Base-by-base conservation (phyloP, 164 flowering plant genomes). In the Paratinospora sagittata region DNA sequence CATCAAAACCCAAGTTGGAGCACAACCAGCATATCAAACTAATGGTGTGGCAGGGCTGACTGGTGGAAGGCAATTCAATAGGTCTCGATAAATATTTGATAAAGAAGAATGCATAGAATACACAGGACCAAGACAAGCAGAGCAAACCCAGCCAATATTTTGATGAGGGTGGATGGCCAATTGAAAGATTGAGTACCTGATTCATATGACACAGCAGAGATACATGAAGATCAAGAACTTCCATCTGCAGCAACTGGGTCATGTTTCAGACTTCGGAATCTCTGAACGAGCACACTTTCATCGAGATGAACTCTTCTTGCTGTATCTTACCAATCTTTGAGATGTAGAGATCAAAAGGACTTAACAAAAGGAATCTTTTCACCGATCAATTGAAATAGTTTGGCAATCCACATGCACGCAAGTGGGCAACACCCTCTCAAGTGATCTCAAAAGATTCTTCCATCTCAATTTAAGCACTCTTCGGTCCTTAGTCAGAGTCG, bases 401-500 rank as follows among this genome's bases (percentile, higher is more conserved):
- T 30, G 34, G 24, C 61, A 55, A 30, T 55, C 24, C 19, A 55
- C 7, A 55, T 21, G 26, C 61, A 55, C 7, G 61, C 60, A 19
- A 9, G 24, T n/a, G 24, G 61, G 61, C 8, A 55, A 17, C 17
- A n/a, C n/a, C 24, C 61, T 55, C 61, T 55, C 24, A 9, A 55
- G 61, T 55, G 61, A 5, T 55, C 61, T 55, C 24, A 21, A 55
- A 55, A 19, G 23, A 55, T 55, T 21, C 24, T 55, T 55, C 61
- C 61, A 55, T 21, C 24, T 9, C 61, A 55, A 55, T 5, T 0
- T 23, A 55, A 19, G 0, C 24, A n/a, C 6, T 55, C 24, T 55
- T 23, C 10, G 21, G 61, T 61, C 14, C 43, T 81, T 83, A 89
- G 68, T 91, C 96, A 0, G 98, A 85, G 69, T 90, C 98, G 9